Evolutionary conservation across 2,329 filamentous ascomycete genomes (phyloP).

Genomic region (Aureobasidium sp.): DNA sequence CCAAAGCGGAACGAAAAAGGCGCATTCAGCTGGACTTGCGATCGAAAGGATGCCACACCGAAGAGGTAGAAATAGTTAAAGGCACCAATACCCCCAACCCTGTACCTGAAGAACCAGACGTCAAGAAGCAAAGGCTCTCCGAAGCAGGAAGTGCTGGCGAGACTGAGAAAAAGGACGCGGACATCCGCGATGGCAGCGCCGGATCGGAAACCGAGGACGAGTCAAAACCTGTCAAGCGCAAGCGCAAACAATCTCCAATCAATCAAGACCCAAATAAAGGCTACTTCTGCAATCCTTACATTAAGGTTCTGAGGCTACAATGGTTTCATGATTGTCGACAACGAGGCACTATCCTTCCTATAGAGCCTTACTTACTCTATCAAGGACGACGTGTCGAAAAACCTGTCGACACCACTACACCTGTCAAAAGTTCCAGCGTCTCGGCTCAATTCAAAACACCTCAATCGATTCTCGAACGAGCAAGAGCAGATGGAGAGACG

Average conservation of each 20-base stretch:
- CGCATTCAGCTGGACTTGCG: constrained; percentile 74
- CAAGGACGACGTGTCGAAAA: constrained; percentile 39
- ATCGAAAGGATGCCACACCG: constrained; percentile 54
- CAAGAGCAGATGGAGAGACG: constrained; percentile 36
- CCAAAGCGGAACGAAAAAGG: constrained; percentile 61
- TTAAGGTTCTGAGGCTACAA: constrained; percentile 47
- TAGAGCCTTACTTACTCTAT: constrained; percentile 47
- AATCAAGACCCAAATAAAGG: neutral
- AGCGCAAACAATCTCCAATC: neutral
- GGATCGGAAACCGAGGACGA: constrained; percentile 30
- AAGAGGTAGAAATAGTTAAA: constrained; percentile 36
- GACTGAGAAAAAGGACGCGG: constrained; percentile 15
- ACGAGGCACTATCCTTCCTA: constrained; percentile 37
- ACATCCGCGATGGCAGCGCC: constrained; percentile 28
- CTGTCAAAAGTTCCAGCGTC: constrained; percentile 11
- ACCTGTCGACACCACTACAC: constrained; percentile 23
- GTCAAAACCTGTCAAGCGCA: neutral
- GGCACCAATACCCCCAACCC: constrained; percentile 28
- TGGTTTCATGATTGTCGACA: constrained; percentile 48
- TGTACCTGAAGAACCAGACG: neutral
- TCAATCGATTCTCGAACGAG: constrained; percentile 42
- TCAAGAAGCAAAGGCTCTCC: neutral
- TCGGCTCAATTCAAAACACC: constrained; percentile 14
- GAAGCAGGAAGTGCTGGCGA: neutral
- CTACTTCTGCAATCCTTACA: constrained; percentile 24